Evolutionary conservation across 768 basidiomycete species (phyloP), one percentile per base, ranked within the genome.

Genomic region (Lactarius quietus): DNA sequence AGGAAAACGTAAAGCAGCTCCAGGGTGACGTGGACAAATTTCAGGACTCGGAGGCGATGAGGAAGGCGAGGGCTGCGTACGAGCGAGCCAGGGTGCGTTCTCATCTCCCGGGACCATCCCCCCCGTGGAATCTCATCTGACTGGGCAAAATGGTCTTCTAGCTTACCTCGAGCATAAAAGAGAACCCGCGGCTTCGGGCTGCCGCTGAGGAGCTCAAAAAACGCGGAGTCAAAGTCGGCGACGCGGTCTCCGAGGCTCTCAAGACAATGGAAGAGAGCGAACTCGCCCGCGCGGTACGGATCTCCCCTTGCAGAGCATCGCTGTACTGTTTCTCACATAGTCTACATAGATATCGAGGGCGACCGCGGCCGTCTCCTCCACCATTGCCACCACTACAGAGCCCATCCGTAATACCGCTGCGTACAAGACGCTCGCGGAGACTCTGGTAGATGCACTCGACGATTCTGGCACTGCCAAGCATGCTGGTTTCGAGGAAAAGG

Each of bases 21-120:
- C 93, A 96, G 78, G 97, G 97, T 68, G 95, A 98, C 76, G 96
- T 97, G 41, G 92, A 93, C 78, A 97, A 97, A 78, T 78, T 98
- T 57, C 95, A 98, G 80, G 97, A 98, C 75, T 94, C 93, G 61
- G 94, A 96, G 74, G 90, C 95, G 17, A 89, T 99, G 93, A 93
- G 92, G 79, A 84, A 83, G 71, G 95, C 95, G 2, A 85, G 84
- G 74, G 94, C 92, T 58, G 87, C 92, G 64, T 98, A 98, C 78
- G 96, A 98, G 79, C 86, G 90, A 66, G 94, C 96, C 9, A 84
- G 96, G 78, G 95, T 98, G 73, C 67, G 86, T 83, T 9, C n/a
- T 38, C 7, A 17, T 26, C 18, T 59, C n/a, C 1, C 18, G 3
- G 17, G 3, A 39, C 18, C 43, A 12, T 12, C 41, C 41, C 20